Evolutionary conservation across 208 protist species (phyloP), one percentile per base, ranked within the genome.

Genomic region (Crithidia acanthocephali): DNA sequence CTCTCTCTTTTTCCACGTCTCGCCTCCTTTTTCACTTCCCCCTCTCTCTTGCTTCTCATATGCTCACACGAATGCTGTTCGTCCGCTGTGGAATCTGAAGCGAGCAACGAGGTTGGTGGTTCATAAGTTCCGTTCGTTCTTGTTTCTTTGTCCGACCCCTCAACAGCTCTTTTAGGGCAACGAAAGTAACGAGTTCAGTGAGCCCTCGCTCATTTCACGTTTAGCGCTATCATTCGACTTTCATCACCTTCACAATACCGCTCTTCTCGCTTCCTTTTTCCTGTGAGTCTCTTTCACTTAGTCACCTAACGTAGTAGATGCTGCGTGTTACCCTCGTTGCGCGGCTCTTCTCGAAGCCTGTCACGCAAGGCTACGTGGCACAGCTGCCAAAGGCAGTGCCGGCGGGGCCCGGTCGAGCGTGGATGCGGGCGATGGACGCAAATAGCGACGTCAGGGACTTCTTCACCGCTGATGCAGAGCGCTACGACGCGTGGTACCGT

Each of bases 401-500:
- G 10, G 63, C 74, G 15, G 30, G 68, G 6, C 69, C 61, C 40
- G 78, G 85, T 1, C 80, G 72, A 2, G 60, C 69, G 13, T 93
- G 87, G 86, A 78, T 76, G 67, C 72, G 84, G 20, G 85, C 86
- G 13, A 85, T 85, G 72, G 76, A 84, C 18, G 74, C 76, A 1
- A 91, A 95, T 64, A 66, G 57, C 28, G 90, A 91, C 51, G 84
- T 95, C 16, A 63, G 74, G 33, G 71, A 86, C 37, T 81, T 82
- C 48, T 90, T 86, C 72, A 85, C 71, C 3, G 72, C 84, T 0
- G 74, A 85, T 61, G 78, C 75, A 30, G 87, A 90, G 67, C 73
- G 80, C 13, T 95, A 95, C 70, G 83, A 90, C 51, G 76, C 76
- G 50, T 95, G 90, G 90, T 95, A 93, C 76, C 84, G 83, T 32